A percentile compares a stretch with the other conserved stretches of the same genome.
phyloP scores from a whole-genome alignment of 345 rosid species.

The Lepidium africanum region DNA sequence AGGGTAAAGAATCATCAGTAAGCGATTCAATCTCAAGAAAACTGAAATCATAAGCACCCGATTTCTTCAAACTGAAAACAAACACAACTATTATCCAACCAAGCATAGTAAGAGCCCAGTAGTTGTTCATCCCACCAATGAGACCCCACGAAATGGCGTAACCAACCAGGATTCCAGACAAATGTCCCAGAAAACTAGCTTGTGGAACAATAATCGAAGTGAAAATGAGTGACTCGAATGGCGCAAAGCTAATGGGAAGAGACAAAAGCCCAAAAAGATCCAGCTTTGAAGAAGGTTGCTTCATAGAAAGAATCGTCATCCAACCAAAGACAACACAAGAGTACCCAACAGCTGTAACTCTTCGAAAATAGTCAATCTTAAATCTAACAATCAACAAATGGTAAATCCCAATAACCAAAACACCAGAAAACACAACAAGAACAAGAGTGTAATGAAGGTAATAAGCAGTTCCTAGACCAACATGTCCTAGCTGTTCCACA shows the following conservation, averaged over 20 bases:
- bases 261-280: constrained; percentile 86
- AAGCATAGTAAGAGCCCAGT: constrained; percentile 85
- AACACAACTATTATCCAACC: constrained; percentile 74
- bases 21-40: constrained; percentile 89
- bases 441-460: constrained; percentile 91
- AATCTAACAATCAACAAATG: constrained; percentile 67
- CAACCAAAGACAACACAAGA: constrained; percentile 98
- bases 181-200: constrained; percentile 95
- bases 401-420: constrained; percentile 69
- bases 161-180: constrained; percentile 85
- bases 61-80: constrained; percentile 77
- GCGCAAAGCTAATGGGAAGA: constrained; percentile 94
- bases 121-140: constrained; percentile 91
- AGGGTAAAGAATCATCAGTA: constrained; percentile 77
- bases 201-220: constrained; percentile 98
- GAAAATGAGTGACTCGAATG: constrained; percentile 86
- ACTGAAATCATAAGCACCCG: constrained; percentile 73
- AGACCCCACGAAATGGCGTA: constrained; percentile 93
- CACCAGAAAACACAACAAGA: constrained; percentile 64
- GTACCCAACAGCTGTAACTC: constrained; percentile 96
- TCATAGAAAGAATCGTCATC: constrained; percentile 94
- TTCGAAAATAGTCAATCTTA: constrained; percentile 74
- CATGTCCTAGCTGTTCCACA: constrained; percentile 60
- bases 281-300: constrained; percentile 92
- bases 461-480: constrained; percentile 74